These are phyloP conservation scores for Monosporascus sp. DNA, from an alignment of 2,329 filamentous ascomycete genomes.

Conservation along the genomic window DNA sequence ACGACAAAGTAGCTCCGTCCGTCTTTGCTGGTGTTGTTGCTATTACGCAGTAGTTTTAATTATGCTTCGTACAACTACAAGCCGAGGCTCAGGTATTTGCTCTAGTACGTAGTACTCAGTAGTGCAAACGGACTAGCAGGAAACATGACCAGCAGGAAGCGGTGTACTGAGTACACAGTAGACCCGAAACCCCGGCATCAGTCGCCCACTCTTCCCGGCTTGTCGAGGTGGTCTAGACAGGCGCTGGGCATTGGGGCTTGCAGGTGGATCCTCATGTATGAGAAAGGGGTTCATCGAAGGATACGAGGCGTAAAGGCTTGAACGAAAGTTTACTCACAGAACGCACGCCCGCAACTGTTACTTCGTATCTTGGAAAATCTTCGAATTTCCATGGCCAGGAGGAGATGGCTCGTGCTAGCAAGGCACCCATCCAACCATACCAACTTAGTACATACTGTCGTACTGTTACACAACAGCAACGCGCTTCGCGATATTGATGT, in stretches of 20 bases:
- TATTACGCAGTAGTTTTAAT: too few relatives aligned
- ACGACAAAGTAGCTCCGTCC: too few relatives aligned
- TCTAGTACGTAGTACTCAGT: too few relatives aligned
- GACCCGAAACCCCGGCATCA: background rate
- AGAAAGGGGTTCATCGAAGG: background rate
- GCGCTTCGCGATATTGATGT: too few relatives aligned
- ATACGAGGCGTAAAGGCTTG: background rate
- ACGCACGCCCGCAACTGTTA: too few relatives aligned
- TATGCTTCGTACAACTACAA: background rate
- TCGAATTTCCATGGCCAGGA: background rate
- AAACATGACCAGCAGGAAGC: background rate
- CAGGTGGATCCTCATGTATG: background rate
- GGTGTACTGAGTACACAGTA: background rate
- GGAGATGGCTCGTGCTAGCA: background rate
- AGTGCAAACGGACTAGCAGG: background rate
- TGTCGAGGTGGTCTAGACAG: background rate
- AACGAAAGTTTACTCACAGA: too few relatives aligned
- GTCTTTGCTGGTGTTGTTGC: too few relatives aligned
- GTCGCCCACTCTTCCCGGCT: background rate
- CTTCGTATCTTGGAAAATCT: background rate
- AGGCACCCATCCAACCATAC: background rate
- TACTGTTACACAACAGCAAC: too few relatives aligned
- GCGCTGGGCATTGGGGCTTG: background rate
- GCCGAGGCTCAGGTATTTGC: background rate
- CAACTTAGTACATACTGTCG: background rate